These are phyloP conservation scores for Colletotrichum nymphaeae DNA, from an alignment of 2,329 filamentous ascomycete species.

Conservation along the genomic window DNA sequence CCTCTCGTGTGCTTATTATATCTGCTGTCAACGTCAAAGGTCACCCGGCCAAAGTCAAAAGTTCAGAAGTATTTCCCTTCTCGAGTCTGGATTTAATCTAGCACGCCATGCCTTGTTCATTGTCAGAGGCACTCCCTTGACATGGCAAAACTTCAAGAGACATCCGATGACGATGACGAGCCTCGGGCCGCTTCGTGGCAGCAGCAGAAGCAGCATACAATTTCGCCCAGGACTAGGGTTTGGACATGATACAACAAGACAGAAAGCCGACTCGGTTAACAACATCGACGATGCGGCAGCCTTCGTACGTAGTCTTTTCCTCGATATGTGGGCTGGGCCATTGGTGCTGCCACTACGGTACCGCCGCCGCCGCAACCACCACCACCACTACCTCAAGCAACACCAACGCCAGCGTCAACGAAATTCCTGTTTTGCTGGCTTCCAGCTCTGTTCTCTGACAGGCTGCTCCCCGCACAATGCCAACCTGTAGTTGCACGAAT, in stretches of 20 bases:
- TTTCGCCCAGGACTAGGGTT: background rate
- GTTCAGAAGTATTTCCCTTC: background rate
- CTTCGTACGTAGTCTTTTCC: background rate
- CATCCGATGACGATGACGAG: background rate
- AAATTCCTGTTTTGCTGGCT: conserved; percentile 23
- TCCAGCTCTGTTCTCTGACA: conserved; percentile 9
- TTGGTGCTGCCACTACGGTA: background rate
- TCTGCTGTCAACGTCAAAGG: background rate
- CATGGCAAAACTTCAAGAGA: conserved; percentile 2
- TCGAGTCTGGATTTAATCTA: background rate
- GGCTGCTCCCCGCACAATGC: conserved; percentile 28
- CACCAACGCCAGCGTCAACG: conserved; percentile 5
- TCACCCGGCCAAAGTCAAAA: conserved; percentile 15
- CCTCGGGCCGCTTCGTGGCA: background rate
- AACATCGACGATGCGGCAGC: conserved; percentile 19
- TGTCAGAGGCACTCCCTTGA: background rate
- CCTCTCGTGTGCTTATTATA: conserved; percentile 7
- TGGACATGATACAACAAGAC: background rate
- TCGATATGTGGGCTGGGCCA: background rate
- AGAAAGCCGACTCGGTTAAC: background rate
- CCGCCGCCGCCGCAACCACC: background rate
- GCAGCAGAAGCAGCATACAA: background rate
- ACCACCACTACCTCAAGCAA: background rate
- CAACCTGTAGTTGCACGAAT: conserved; percentile 23
- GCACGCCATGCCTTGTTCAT: conserved; percentile 9